These are phyloP conservation scores for Entoloma clypeatum DNA, from an alignment of 1,284 basidiomycete genomes.

Conservation along the genomic window DNA sequence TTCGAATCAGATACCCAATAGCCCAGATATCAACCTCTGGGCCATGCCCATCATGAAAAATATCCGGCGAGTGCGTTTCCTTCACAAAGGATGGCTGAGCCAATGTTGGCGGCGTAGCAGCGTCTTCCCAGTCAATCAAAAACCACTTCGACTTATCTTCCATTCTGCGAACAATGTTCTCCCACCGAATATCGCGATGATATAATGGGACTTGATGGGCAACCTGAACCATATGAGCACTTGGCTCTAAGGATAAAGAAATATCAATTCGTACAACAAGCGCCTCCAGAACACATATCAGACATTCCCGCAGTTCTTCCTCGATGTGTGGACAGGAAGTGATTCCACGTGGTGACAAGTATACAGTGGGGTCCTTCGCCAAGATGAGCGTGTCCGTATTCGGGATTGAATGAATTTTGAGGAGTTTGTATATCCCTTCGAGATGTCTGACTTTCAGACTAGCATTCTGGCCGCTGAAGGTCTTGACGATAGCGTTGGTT, in stretches of 20 bases:
- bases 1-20: too few relatives aligned
- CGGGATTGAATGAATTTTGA: slow-evolving; percentile 11
- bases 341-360: slow-evolving; percentile 16
- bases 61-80: too few relatives aligned
- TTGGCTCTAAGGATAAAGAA: not conserved
- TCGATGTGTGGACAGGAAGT: slow-evolving; percentile 11
- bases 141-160: slow-evolving; percentile 17
- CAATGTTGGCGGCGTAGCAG: slow-evolving; percentile 14
- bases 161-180: slow-evolving; percentile 16
- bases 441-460: slow-evolving; percentile 8
- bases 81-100: slow-evolving; percentile 19
- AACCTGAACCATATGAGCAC: slow-evolving; percentile 12
- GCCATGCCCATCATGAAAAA: slow-evolving; percentile 23
- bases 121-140: slow-evolving; percentile 24
- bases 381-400: slow-evolving; percentile 15
- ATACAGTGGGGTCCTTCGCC: slow-evolving; percentile 6
- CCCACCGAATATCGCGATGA: slow-evolving; percentile 22
- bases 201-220: slow-evolving; percentile 16
- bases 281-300: slow-evolving; percentile 23
- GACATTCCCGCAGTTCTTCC: slow-evolving; percentile 14
- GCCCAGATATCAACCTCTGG: slow-evolving; percentile 28
- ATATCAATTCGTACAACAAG: slow-evolving; percentile 18
- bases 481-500: too few relatives aligned
- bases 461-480: too few relatives aligned
- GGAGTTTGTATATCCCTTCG: slow-evolving; percentile 10